A percentile compares a stretch with the other conserved stretches of the same genome.
phyloP scores from a whole-genome alignment of 106 monocot genomes.

The Phalaenopsis equestris region DNA sequence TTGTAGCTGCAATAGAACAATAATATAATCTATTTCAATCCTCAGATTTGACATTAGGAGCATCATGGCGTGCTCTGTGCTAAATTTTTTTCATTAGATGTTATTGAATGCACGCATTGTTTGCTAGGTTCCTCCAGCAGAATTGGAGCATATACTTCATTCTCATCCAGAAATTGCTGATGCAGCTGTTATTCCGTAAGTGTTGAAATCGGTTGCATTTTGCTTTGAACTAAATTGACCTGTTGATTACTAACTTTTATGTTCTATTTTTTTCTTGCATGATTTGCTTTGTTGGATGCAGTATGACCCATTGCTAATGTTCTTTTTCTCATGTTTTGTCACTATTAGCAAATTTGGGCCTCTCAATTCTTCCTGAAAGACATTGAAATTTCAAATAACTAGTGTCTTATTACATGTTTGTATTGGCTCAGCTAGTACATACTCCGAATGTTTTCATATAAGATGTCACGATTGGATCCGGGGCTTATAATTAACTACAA shows the following conservation, averaged over 20 bases:
- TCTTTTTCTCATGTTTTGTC: too few relatives aligned
- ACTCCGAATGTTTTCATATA: too few relatives aligned
- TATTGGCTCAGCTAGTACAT: background rate
- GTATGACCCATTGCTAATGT: too few relatives aligned
- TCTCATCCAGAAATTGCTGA: conserved; percentile 57
- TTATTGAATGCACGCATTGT: background rate
- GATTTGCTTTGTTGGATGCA: background rate
- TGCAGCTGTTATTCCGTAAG: conserved; percentile 79
- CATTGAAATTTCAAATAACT: too few relatives aligned
- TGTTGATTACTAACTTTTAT: background rate
- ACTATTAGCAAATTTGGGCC: too few relatives aligned
- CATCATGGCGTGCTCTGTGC: too few relatives aligned
- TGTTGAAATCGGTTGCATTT: background rate
- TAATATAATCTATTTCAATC: background rate
- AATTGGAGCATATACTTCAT: conserved; percentile 68
- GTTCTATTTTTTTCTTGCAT: background rate
- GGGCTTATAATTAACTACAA: too few relatives aligned
- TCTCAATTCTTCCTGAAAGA: too few relatives aligned
- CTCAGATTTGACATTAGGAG: background rate
- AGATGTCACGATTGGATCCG: too few relatives aligned
- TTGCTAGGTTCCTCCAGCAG: conserved; percentile 61
- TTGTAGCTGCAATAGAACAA: background rate
- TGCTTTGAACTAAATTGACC: background rate
- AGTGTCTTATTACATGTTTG: background rate
- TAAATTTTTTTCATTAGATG: background rate